phyloP scores from a whole-genome alignment of 306 rosid genomes.

The Quercus mongolica region DNA sequence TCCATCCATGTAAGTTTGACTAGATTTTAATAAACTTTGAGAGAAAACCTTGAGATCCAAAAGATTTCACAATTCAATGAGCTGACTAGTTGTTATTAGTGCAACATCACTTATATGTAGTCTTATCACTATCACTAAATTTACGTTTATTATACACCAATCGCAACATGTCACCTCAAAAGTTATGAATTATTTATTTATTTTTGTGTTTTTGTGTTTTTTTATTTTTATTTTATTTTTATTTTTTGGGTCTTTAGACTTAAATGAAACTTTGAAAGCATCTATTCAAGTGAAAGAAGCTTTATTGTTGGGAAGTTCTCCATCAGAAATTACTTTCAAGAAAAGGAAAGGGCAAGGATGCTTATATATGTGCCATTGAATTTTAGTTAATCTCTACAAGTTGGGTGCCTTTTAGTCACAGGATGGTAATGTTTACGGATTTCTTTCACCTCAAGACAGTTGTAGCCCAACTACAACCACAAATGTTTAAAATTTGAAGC shows the following conservation, averaged over 20 bases:
- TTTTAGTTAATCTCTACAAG: neutral
- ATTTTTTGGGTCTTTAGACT: too few relatives aligned
- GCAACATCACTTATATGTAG: too few relatives aligned
- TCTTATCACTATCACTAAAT: too few relatives aligned
- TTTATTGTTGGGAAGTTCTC: neutral
- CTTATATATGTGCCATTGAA: neutral
- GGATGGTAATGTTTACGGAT: neutral
- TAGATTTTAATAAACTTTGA: neutral
- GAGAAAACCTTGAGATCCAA: too few relatives aligned
- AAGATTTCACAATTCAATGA: too few relatives aligned
- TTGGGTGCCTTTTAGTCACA: neutral
- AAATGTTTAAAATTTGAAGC: neutral
- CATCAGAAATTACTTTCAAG: neutral
- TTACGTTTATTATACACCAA: too few relatives aligned
- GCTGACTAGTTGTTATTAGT: too few relatives aligned
- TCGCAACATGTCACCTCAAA: too few relatives aligned
- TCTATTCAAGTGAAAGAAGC: neutral
- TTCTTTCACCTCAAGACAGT: conserved; percentile 16
- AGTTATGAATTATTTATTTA: too few relatives aligned
- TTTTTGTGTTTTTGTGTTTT: too few relatives aligned
- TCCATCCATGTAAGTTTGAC: too few relatives aligned
- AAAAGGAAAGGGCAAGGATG: neutral
- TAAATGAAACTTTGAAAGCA: neutral
- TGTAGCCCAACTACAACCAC: neutral
- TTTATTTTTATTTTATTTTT: too few relatives aligned